Evolutionary conservation across 176 grass and related monocot species (phyloP).

Genomic region (Oryza glumipatula): DNA sequence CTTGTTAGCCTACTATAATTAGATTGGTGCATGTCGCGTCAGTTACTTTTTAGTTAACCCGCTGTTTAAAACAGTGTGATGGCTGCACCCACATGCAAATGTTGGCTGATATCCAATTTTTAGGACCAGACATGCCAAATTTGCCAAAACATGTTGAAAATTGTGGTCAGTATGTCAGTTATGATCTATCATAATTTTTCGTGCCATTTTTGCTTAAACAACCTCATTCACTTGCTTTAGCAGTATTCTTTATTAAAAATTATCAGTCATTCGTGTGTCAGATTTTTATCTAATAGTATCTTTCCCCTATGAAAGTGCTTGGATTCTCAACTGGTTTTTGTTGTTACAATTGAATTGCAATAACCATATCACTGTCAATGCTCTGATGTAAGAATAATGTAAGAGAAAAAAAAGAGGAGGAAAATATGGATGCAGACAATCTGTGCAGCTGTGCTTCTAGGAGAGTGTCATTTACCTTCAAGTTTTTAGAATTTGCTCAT

Average conservation of each 20-base stretch:
- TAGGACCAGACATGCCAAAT: background rate
- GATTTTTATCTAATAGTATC: background rate
- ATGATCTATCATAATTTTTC: background rate
- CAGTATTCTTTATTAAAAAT: background rate
- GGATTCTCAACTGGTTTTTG: background rate
- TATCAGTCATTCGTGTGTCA: background rate
- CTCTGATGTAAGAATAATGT: background rate
- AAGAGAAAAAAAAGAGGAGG: background rate
- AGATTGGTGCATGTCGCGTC: background rate
- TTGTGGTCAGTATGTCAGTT: background rate
- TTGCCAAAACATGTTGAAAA: background rate
- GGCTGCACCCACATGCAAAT: background rate
- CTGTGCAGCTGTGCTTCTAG: background rate
- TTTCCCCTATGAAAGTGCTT: background rate
- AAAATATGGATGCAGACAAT: background rate
- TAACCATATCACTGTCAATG: background rate
- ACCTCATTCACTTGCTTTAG: constrained; percentile 19
- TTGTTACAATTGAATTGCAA: background rate
- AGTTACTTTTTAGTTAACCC: background rate
- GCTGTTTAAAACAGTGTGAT: background rate
- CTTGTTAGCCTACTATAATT: constrained; percentile 8
- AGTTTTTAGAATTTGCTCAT: background rate
- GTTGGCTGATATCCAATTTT: background rate
- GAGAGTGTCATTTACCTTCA: background rate
- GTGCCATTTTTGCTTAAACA: background rate